These are phyloP conservation scores for Scedosporium boydii DNA, from an alignment of 2,329 filamentous ascomycete genomes.

Conservation along the genomic window DNA sequence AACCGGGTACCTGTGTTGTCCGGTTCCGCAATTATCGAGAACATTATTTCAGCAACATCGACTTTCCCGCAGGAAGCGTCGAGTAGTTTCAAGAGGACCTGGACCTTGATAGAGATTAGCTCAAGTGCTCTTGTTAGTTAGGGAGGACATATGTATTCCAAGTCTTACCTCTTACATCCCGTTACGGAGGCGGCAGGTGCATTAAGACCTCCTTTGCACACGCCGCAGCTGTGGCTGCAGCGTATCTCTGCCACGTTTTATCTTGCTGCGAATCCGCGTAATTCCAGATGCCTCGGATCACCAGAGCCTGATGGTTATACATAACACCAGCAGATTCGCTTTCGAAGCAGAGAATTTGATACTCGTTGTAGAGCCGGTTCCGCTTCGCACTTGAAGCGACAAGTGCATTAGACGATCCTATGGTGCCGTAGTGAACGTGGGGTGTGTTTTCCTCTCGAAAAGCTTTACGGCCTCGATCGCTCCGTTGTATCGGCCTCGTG, in stretches of 20 bases:
- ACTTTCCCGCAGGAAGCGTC: too few relatives aligned
- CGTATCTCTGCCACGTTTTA: constrained; percentile 3
- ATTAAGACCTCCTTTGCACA: background rate
- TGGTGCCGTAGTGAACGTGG: background rate
- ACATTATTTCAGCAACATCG: background rate
- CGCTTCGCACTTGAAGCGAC: background rate
- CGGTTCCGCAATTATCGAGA: background rate
- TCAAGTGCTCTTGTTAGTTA: background rate
- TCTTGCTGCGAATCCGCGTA: background rate
- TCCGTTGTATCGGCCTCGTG: background rate
- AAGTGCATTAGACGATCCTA: background rate
- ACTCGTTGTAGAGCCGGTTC: background rate
- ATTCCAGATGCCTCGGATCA: background rate
- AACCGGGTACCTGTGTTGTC: background rate
- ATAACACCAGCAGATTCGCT: background rate
- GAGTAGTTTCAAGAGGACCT: too few relatives aligned
- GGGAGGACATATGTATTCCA: background rate
- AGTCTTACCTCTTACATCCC: background rate
- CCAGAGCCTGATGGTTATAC: background rate
- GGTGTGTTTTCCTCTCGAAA: background rate
- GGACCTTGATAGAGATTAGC: background rate
- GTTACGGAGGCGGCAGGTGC: background rate
- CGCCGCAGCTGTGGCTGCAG: background rate
- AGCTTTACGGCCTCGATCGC: background rate
- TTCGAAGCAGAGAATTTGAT: background rate